These are phyloP conservation scores for Fusarium scirpi DNA, from an alignment of 2,329 filamentous ascomycete genomes.

Conservation along the genomic window DNA sequence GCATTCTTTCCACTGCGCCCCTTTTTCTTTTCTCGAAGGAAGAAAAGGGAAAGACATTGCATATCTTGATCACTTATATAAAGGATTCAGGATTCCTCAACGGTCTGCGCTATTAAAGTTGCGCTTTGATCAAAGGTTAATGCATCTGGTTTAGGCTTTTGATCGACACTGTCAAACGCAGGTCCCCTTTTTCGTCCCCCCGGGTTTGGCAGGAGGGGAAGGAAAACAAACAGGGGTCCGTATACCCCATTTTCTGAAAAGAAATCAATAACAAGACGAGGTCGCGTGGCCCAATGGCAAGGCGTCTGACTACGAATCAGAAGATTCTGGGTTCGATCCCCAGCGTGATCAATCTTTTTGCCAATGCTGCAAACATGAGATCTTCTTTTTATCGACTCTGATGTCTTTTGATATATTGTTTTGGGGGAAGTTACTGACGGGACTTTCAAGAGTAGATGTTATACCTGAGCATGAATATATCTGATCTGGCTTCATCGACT, in stretches of 20 bases:
- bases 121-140: background rate
- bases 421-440: no score
- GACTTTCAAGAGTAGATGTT: no score
- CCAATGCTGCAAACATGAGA: no score
- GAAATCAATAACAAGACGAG: constrained; percentile 5
- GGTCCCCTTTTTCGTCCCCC: background rate
- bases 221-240: background rate
- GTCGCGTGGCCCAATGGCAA: constrained; percentile 44
- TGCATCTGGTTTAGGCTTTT: background rate
- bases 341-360: constrained; percentile 38
- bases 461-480: background rate
- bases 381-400: no score
- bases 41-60: background rate
- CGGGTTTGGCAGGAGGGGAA: no score
- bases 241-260: fast-evolving
- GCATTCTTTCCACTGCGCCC: constrained; percentile 15
- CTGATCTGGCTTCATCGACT: background rate
- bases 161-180: background rate
- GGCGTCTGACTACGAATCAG: constrained; percentile 49
- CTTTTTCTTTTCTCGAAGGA: constrained; percentile 9
- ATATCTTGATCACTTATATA: background rate
- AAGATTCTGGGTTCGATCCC: constrained; percentile 48
- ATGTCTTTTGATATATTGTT: no score
- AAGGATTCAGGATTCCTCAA: background rate
- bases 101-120: constrained; percentile 1